These are phyloP conservation scores for Suillus paluster DNA, from an alignment of 768 basidiomycete genomes.

Conservation along the genomic window DNA sequence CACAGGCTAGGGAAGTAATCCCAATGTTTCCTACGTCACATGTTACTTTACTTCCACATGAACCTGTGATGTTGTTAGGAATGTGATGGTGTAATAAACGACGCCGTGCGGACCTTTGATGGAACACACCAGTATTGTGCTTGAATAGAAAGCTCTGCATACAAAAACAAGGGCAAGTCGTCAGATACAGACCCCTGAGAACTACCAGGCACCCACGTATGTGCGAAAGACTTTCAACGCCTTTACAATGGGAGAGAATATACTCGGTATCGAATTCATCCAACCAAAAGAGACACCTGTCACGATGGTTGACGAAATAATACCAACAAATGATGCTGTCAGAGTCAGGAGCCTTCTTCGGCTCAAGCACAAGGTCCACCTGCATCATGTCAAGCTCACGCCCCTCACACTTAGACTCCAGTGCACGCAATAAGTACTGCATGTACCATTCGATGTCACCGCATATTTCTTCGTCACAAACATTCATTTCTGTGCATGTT, in stretches of 20 bases:
- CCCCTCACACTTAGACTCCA: constrained; percentile 15
- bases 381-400: constrained; percentile 32
- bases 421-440: constrained; percentile 17
- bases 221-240: constrained; percentile 23
- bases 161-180: not conserved
- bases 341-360: no score
- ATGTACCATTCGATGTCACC: constrained; percentile 41
- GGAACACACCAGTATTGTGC: constrained; percentile 40
- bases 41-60: not conserved
- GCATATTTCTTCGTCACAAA: constrained; percentile 42
- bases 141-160: constrained; percentile 39
- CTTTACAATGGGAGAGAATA: constrained; percentile 34
- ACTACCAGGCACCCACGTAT: constrained; percentile 21
- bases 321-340: constrained; percentile 38
- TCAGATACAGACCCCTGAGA: not conserved
- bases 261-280: constrained; percentile 42
- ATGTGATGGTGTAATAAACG: no score
- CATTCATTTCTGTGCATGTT: constrained; percentile 58
- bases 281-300: constrained; percentile 58
- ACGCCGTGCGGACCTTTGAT: no score
- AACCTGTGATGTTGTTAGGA: not conserved
- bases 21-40: constrained; percentile 39
- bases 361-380: constrained; percentile 53
- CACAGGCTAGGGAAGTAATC: constrained; percentile 26
- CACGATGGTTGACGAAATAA: constrained; percentile 55